Percentiles rank a stretch among this genome's conserved stretches.
Evolutionary conservation across 1,284 basidiomycete species (phyloP).

Genomic region (Marasmius oreades): DNA sequence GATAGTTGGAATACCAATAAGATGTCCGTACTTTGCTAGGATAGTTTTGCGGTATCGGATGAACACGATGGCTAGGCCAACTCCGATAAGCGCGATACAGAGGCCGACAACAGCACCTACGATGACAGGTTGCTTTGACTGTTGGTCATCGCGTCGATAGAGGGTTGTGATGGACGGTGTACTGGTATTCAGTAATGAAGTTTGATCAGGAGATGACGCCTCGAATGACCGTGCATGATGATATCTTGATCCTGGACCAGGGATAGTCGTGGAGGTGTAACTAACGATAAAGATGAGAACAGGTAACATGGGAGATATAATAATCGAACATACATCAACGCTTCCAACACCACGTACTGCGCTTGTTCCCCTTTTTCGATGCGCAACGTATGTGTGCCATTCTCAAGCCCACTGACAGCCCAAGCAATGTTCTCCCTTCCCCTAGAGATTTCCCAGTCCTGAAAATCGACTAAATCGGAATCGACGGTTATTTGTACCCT

Average conservation of each 20-base stretch:
- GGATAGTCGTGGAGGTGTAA: neutral
- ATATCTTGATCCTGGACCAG: neutral
- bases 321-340: conserved; percentile 9
- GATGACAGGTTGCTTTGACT: neutral
- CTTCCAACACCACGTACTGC: conserved; percentile 9
- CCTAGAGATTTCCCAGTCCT: conserved; percentile 10
- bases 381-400: conserved; percentile 15
- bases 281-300: neutral
- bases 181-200: neutral
- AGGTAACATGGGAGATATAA: neutral
- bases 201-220: neutral
- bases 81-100: neutral
- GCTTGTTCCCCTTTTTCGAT: conserved; percentile 1
- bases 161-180: neutral
- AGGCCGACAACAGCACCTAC: conserved; percentile 9
- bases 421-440: conserved; percentile 14
- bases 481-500: conserved; percentile 25
- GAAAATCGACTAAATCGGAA: conserved; percentile 18
- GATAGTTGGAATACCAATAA: neutral
- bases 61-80: neutral
- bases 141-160: neutral
- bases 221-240: neutral
- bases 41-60: conserved; percentile 4
- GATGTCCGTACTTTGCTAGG: neutral
- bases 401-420: conserved; percentile 11